phyloP scores from a whole-genome alignment of 1,139 yeast species.

The Eremothecium cymbalariae region DNA sequence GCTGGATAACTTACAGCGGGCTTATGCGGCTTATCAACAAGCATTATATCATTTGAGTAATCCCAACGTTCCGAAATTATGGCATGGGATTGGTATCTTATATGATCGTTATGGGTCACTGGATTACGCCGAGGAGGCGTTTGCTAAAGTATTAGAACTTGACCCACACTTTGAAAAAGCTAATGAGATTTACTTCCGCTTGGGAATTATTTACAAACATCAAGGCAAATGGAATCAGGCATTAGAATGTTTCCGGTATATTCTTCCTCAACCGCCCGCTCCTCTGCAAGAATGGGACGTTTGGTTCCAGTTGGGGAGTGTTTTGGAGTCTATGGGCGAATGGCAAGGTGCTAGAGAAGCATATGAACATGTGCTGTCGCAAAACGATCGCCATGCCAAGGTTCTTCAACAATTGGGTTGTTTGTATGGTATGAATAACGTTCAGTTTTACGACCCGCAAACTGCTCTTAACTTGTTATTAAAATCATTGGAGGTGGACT shows the following conservation, averaged over 20 bases:
- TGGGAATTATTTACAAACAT: constrained; percentile 96
- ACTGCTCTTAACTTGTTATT: constrained; percentile 73
- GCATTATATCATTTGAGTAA: constrained; percentile 86
- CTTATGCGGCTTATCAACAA: constrained; percentile 93
- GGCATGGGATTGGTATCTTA: constrained; percentile 97
- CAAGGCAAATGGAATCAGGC: constrained; percentile 83
- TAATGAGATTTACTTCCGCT: constrained; percentile 87
- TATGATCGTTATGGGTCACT: constrained; percentile 93
- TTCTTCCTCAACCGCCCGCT: constrained; percentile 82
- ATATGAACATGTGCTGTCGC: constrained; percentile 82
- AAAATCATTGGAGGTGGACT: constrained; percentile 82
- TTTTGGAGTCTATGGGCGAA: constrained; percentile 87
- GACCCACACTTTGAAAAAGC: constrained; percentile 96
- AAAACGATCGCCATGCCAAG: constrained; percentile 90
- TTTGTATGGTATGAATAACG: constrained; percentile 76
- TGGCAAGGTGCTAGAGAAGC: constrained; percentile 91
- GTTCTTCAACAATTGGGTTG: constrained; percentile 95
- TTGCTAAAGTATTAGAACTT: constrained; percentile 87
- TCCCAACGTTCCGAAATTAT: constrained; percentile 90
- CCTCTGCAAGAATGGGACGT: constrained; percentile 95
- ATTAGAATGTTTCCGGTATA: constrained; percentile 88
- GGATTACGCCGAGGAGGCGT: constrained; percentile 97
- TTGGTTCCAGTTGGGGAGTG: constrained; percentile 97
- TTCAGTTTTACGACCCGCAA: constrained; percentile 63
- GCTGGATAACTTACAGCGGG: constrained; percentile 92